Evolutionary conservation across 176 grass and related monocot genomes (phyloP).

Genomic region (Melocanna baccifera): DNA sequence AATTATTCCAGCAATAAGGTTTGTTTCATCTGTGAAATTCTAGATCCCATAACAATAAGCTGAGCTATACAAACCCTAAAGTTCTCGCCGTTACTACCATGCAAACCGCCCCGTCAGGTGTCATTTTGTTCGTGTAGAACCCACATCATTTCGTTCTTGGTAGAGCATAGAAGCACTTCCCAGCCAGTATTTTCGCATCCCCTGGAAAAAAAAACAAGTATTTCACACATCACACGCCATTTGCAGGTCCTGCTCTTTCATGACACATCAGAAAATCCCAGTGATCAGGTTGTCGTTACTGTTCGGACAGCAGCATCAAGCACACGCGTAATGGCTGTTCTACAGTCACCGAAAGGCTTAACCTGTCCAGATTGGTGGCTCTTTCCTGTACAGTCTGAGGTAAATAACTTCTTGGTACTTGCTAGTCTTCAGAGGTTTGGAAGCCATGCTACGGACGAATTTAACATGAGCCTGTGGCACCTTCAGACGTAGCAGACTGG

Average conservation of each 20-base stretch:
- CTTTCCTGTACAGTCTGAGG: background rate
- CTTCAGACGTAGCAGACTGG: conserved; percentile 11
- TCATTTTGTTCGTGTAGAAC: background rate
- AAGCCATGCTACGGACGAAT: conserved; percentile 10
- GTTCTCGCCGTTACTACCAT: background rate
- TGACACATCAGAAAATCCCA: background rate
- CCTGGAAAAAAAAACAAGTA: background rate
- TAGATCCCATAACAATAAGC: background rate
- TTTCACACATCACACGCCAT: background rate
- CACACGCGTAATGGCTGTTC: background rate
- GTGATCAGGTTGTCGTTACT: background rate
- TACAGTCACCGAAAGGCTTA: background rate
- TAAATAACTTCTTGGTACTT: conserved; percentile 40
- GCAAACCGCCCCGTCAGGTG: background rate
- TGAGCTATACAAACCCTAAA: background rate
- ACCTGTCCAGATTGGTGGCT: background rate
- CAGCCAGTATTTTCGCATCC: background rate
- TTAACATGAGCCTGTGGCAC: conserved; percentile 19
- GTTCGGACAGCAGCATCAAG: background rate
- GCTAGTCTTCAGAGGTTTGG: background rate
- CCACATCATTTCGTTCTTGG: background rate
- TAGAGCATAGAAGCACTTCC: background rate
- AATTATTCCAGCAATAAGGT: background rate
- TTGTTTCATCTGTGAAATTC: background rate
- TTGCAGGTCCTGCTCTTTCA: background rate